Evolutionary conservation across 768 basidiomycete genomes (phyloP).

Genomic region (Russula griseocarnosa): DNA sequence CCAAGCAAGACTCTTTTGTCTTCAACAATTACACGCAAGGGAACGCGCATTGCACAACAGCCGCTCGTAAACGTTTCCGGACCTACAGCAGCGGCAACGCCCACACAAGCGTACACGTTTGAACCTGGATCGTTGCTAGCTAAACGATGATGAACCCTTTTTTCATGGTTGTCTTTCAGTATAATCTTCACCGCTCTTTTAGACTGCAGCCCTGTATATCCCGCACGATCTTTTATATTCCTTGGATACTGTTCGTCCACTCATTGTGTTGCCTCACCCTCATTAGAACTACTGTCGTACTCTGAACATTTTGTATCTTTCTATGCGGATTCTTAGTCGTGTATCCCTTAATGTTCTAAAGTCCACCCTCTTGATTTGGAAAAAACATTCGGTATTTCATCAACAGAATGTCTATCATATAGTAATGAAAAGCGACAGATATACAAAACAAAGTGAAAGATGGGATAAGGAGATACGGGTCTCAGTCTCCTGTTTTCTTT

Average conservation of each 20-base stretch:
- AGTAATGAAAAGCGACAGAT: slow-evolving; percentile 1
- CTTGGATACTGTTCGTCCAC: slow-evolving; percentile 5
- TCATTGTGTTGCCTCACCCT: slow-evolving; percentile 11
- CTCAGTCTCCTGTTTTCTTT: slow-evolving; percentile 50
- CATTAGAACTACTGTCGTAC: slow-evolving; percentile 2
- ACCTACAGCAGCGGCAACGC: slow-evolving; percentile 34
- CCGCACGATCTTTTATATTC: neutral
- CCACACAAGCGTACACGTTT: slow-evolving; percentile 47
- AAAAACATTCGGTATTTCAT: neutral
- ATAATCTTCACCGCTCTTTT: slow-evolving; percentile 11
- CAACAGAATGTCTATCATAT: neutral
- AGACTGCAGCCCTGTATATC: neutral
- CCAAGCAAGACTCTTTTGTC: slow-evolving; percentile 38
- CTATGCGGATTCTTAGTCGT: slow-evolving; percentile 16
- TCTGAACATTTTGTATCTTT: slow-evolving; percentile 10
- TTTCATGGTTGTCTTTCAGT: neutral
- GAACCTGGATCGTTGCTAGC: slow-evolving; percentile 73
- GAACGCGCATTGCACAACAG: slow-evolving; percentile 39
- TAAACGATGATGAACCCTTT: slow-evolving; percentile 42
- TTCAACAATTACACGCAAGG: slow-evolving; percentile 39
- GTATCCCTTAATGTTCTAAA: slow-evolving; percentile 12
- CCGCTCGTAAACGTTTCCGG: slow-evolving; percentile 49
- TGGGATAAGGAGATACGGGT: neutral
- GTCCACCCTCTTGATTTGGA: slow-evolving; percentile 6
- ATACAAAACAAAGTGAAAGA: neutral